Evolutionary conservation across 2,329 filamentous ascomycete species (phyloP), one percentile per base, ranked within the genome.

Genomic region (Rugonectria rugulosa): DNA sequence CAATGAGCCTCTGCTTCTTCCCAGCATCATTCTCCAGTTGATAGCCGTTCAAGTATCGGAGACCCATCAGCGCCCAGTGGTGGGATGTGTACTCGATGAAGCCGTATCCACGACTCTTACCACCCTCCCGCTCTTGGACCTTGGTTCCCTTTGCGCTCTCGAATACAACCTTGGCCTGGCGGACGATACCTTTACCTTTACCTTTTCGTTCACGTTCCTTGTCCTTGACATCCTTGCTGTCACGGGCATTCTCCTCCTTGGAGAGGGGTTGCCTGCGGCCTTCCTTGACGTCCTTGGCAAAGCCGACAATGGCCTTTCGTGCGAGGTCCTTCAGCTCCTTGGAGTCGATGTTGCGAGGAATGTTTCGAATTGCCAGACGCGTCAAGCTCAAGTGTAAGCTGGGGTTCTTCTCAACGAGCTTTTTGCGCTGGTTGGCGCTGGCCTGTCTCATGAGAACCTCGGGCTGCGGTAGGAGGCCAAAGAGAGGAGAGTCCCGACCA

Each of bases 11-110:
- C 75, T 95, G 93, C 72, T 92, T 94, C 76, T 89, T 91, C 62
- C 95, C 92, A 48, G 83, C 75, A 20, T 79, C 75, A 60, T 82
- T 84, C 67, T 82, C 79, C 15, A 86, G 65, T 26, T 84, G 77
- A 56, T 84, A 88, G 2, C 94, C 93, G 72, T 99, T 99, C 53
- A 99, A 81, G 87, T 92, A 98, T 41, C 95, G 84, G 60, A 99
- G 79, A 20, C 92, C 95, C 91, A 98, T 98, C 32, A 99, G 81
- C 12, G 95, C 95, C 81, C 89, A 94, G 44, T 95, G 89, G 70
- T 99, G 95, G 24, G 91, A 95, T 62, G 88, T 90, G 75, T 97
- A 99, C 77, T 99, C 95, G 64, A 99, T 90, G 78, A 99, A 99
- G 11, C 96, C 95, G 72, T 99, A 99, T 5, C 95, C 95, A 72